Conservation (phyloP, 306 rosid genomes). For the Cucurbita ficifolia region DNA sequence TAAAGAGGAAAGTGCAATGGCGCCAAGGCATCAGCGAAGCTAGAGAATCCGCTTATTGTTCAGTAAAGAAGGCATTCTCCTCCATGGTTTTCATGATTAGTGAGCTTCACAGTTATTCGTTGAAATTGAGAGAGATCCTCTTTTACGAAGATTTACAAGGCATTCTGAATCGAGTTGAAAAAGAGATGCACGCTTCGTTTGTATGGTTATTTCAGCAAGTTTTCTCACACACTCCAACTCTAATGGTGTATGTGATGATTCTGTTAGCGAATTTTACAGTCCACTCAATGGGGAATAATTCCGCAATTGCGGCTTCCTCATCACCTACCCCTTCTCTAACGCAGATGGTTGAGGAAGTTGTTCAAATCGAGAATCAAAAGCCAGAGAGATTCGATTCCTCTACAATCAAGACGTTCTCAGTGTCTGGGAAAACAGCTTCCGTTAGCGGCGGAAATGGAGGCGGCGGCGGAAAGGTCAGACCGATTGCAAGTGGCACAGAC, state of each 20-base stretch:
- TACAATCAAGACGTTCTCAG: neutral
- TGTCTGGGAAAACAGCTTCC: neutral
- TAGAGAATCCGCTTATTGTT: slow-evolving; percentile 13
- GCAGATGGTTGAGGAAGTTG: neutral
- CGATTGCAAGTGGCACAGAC: slow-evolving; percentile 6
- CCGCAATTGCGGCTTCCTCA: slow-evolving; percentile 13
- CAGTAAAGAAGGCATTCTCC: slow-evolving; percentile 10
- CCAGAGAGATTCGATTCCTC: slow-evolving; percentile 8
- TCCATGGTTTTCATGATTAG: slow-evolving; percentile 15
- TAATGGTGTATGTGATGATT: slow-evolving; percentile 52
- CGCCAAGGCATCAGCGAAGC: neutral
- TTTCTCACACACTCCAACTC: slow-evolving; percentile 47
- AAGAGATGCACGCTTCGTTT: slow-evolving; percentile 54
- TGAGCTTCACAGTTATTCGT: slow-evolving; percentile 35
- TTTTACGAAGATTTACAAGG: slow-evolving; percentile 41
- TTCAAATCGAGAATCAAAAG: neutral
- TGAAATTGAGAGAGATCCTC: slow-evolving; percentile 34
- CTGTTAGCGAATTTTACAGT: slow-evolving; percentile 47
- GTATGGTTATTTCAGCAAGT: slow-evolving; percentile 70
- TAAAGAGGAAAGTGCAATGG: slow-evolving; percentile 14
- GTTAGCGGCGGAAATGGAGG: neutral
- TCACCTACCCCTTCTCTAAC: slow-evolving; percentile 1
- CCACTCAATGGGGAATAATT: slow-evolving; percentile 31
- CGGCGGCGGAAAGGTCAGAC: slow-evolving; percentile 6
- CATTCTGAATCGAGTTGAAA: slow-evolving; percentile 25